phyloP scores from a whole-genome alignment of 371 early-diverging fungal genomes.

The Mortierella sp. region DNA sequence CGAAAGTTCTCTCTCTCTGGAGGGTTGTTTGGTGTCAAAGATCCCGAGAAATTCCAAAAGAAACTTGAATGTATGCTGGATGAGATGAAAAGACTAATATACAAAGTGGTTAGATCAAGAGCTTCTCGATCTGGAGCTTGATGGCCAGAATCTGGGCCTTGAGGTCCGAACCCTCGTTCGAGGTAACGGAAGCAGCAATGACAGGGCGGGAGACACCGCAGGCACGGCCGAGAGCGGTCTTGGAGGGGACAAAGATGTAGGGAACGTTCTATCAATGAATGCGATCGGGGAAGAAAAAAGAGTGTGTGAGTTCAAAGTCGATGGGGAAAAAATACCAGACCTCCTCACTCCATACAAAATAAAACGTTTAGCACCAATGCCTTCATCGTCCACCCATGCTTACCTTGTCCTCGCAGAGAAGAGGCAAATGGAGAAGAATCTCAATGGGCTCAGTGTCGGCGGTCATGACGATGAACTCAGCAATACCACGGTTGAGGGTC shows the following conservation, averaged over 20 bases:
- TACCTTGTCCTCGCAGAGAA: constrained; percentile 98
- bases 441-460: constrained; percentile 98
- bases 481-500: constrained; percentile 99
- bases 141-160: constrained; percentile 91
- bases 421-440: constrained; percentile 96
- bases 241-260: constrained; percentile 97
- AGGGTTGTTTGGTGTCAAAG: constrained; percentile 13
- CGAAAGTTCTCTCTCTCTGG: constrained; percentile 4
- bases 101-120: constrained; percentile 75
- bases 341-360: neutral
- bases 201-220: constrained; percentile 98
- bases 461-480: constrained; percentile 99
- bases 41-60: constrained; percentile 32
- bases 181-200: constrained; percentile 93
- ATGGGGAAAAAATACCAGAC: neutral
- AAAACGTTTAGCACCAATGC: neutral
- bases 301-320: neutral
- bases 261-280: constrained; percentile 83
- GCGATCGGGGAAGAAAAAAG: neutral
- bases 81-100: constrained; percentile 13
- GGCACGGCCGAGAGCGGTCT: constrained; percentile 98
- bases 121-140: constrained; percentile 94
- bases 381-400: neutral
- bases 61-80: constrained; percentile 8
- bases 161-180: constrained; percentile 97